phyloP scores from a whole-genome alignment of 805 yeast genomes.

The Starmera dryadoides region DNA sequence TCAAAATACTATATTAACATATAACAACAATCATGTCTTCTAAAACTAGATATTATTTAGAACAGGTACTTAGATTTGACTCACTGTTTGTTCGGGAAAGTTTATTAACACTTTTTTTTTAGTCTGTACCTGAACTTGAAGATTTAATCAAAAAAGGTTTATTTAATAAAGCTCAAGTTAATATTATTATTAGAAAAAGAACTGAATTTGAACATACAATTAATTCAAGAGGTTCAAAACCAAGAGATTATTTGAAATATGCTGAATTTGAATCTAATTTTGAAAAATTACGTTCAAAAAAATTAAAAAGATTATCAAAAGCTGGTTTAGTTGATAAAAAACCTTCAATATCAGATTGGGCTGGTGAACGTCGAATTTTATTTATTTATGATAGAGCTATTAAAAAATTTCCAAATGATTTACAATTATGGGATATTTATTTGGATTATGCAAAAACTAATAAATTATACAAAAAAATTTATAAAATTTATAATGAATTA shows the following conservation, averaged over 20 bases:
- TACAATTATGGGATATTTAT: slow-evolving; percentile 73
- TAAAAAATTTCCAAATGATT: slow-evolving; percentile 68
- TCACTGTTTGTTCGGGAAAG: no score
- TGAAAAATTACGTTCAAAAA: slow-evolving; percentile 68
- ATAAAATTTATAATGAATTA: slow-evolving; percentile 68
- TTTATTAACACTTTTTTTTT: no score
- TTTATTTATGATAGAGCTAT: slow-evolving; percentile 82
- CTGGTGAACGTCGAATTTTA: slow-evolving; percentile 72
- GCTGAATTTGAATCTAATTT: slow-evolving; percentile 74
- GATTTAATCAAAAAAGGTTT: slow-evolving; percentile 77
- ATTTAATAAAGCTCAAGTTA: slow-evolving; percentile 76
- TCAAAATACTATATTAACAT: no score
- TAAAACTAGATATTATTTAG: slow-evolving; percentile 48
- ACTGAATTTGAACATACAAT: slow-evolving; percentile 94
- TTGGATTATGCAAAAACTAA: slow-evolving; percentile 59
- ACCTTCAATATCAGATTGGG: slow-evolving; percentile 77
- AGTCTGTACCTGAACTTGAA: slow-evolving; percentile 85
- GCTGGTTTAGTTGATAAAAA: slow-evolving; percentile 49
- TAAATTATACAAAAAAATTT: slow-evolving; percentile 65
- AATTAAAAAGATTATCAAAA: slow-evolving; percentile 54
- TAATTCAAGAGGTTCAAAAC: slow-evolving; percentile 72
- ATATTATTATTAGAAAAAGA: slow-evolving; percentile 81
- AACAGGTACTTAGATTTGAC: slow-evolving; percentile 25
- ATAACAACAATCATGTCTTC: slow-evolving; percentile 15
- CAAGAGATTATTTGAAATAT: slow-evolving; percentile 72